Evolutionary conservation across 2,329 filamentous ascomycete genomes (phyloP).

Genomic region (Cordyceps cateniannulata): DNA sequence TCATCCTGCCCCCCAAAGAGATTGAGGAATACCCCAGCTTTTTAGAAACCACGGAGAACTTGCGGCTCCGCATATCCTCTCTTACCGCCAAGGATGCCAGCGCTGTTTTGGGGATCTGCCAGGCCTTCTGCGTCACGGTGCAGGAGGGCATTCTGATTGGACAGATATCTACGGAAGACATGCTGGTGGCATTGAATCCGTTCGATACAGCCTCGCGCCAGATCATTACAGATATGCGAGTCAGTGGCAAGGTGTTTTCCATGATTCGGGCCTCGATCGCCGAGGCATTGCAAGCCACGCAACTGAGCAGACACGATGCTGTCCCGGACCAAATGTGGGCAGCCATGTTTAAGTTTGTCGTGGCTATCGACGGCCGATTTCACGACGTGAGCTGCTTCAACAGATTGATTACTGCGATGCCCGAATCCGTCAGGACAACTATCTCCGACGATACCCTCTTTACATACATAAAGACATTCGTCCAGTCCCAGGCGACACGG

Average conservation of each 20-base stretch:
- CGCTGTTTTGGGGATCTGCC: neutral
- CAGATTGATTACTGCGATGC: neutral
- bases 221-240: neutral
- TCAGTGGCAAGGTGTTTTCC: neutral
- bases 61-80: neutral
- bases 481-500: neutral
- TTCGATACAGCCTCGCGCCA: neutral
- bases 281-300: neutral
- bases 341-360: slow-evolving; percentile 4
- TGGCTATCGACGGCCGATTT: neutral
- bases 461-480: neutral
- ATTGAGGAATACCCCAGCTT: neutral
- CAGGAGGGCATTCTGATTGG: neutral
- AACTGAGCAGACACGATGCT: neutral
- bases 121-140: neutral
- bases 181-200: neutral
- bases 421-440: neutral
- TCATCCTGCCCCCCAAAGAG: slow-evolving; percentile 14
- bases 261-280: slow-evolving; percentile 3
- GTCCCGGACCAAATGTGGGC: slow-evolving; percentile 6
- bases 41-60: neutral
- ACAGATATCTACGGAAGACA: neutral
- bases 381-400: slow-evolving; percentile 9
- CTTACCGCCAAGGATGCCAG: neutral
- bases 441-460: neutral